Evolutionary conservation across 163 green algal genomes (phyloP).

Genomic region (Prototheca stagnorum): DNA sequence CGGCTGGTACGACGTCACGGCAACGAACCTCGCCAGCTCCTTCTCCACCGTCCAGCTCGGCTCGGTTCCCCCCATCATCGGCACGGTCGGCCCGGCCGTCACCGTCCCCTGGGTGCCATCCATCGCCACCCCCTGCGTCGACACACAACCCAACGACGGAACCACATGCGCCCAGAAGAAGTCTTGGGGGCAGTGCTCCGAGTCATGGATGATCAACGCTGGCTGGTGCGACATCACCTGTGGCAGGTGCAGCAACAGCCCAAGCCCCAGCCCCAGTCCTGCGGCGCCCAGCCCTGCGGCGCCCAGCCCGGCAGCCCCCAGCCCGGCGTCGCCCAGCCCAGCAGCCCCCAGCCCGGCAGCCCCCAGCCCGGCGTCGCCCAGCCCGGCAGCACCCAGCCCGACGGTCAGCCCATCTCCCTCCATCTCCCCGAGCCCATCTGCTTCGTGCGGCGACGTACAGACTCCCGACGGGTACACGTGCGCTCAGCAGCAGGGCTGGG

Average conservation of each 20-base stretch:
- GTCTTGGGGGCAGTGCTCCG: constrained; percentile 19
- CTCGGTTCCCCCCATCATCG: no score
- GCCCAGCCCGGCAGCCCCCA: neutral
- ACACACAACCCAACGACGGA: neutral
- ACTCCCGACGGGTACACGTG: constrained; percentile 12
- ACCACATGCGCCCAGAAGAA: constrained; percentile 7
- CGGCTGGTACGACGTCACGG: constrained; percentile 7
- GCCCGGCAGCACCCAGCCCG: neutral
- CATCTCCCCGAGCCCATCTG: neutral
- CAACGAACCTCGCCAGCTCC: no score
- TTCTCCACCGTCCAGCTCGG: no score
- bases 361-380: neutral
- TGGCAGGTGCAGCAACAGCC: neutral
- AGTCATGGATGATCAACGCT: neutral
- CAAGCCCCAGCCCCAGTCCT: neutral
- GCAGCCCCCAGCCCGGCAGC: neutral
- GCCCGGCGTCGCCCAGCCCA: neutral
- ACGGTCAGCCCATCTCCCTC: neutral
- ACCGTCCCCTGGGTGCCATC: constrained; percentile 3
- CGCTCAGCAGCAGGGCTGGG: constrained; percentile 16
- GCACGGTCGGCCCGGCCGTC: neutral
- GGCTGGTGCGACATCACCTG: neutral
- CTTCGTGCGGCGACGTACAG: neutral
- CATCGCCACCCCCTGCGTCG: constrained; percentile 2
- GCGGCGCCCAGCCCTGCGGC: neutral